Evolutionary conservation across 768 basidiomycete genomes (phyloP).

Genomic region (Boletus huronensis): DNA sequence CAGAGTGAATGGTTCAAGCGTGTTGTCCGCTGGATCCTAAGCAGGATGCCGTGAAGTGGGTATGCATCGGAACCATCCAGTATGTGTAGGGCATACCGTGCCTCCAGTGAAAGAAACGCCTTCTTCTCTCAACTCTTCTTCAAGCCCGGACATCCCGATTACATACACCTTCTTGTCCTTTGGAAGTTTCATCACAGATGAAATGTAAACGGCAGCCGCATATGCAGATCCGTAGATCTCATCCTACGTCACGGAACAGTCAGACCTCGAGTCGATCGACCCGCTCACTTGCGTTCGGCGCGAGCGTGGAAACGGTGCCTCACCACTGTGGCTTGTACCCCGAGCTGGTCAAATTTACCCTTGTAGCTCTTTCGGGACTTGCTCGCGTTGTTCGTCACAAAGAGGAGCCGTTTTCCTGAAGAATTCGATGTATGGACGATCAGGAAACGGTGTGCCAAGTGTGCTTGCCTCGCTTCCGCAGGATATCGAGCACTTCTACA

Average conservation of each 20-base stretch:
- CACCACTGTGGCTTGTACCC: constrained; percentile 81
- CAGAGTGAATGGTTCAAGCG: constrained; percentile 64
- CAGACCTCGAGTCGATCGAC: not conserved
- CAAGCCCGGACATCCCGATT: constrained; percentile 86
- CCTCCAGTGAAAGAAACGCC: constrained; percentile 81
- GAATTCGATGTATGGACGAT: not conserved
- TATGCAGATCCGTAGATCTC: constrained; percentile 97
- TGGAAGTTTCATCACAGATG: constrained; percentile 83
- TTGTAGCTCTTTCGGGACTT: constrained; percentile 89
- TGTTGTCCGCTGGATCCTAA: constrained; percentile 84
- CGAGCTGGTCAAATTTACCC: constrained; percentile 86
- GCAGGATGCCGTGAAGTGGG: not conserved
- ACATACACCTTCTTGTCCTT: constrained; percentile 94
- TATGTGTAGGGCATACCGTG: constrained; percentile 52
- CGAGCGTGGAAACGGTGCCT: constrained; percentile 29
- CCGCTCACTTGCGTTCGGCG: not conserved
- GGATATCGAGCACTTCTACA: constrained; percentile 64
- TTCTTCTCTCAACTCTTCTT: constrained; percentile 89
- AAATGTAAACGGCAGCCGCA: constrained; percentile 78
- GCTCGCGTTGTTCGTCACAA: constrained; percentile 97
- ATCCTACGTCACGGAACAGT: constrained; percentile 51
- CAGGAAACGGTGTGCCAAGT: not conserved
- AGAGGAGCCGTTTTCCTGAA: constrained; percentile 76
- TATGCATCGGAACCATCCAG: not conserved
- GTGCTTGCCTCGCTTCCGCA: constrained; percentile 68